Evolutionary conservation across 2,329 filamentous ascomycete species (phyloP).

Genomic region (Drechmeria coniospora): DNA sequence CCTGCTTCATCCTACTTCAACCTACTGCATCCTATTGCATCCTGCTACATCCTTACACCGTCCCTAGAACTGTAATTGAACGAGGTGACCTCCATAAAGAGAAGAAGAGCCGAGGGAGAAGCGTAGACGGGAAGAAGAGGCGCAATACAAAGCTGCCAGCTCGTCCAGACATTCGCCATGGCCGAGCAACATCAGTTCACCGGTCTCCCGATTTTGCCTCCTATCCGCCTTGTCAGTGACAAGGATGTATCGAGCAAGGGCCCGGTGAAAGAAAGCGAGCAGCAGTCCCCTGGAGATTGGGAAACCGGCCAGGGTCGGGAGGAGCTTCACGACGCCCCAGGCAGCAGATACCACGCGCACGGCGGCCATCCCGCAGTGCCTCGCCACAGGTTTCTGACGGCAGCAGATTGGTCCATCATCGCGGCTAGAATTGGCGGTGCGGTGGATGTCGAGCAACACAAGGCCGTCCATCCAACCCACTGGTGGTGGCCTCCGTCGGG

Average conservation of each 20-base stretch:
- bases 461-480: constrained; percentile 24
- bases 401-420: constrained; percentile 29
- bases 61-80: too few relatives aligned
- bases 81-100: too few relatives aligned
- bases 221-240: constrained; percentile 1
- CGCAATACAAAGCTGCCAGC: too few relatives aligned
- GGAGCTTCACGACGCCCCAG: too few relatives aligned
- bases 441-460: constrained; percentile 26
- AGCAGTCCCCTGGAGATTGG: too few relatives aligned
- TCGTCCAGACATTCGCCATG: too few relatives aligned
- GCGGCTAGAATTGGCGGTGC: constrained; percentile 32
- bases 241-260: neutral
- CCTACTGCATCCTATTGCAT: too few relatives aligned
- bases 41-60: too few relatives aligned
- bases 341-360: constrained; percentile 3
- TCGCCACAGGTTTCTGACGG: constrained; percentile 24
- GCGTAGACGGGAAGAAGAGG: too few relatives aligned
- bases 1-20: too few relatives aligned
- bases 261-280: neutral
- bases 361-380: constrained; percentile 7
- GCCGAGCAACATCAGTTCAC: constrained; percentile 3
- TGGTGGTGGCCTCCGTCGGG: constrained; percentile 30
- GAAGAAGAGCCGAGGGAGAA: too few relatives aligned
- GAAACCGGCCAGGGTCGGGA: too few relatives aligned
- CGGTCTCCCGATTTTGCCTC: constrained; percentile 5